These are phyloP conservation scores for Tetrahymena elliotti DNA, from an alignment of 73 alveolate species.

Conservation along the genomic window DNA sequence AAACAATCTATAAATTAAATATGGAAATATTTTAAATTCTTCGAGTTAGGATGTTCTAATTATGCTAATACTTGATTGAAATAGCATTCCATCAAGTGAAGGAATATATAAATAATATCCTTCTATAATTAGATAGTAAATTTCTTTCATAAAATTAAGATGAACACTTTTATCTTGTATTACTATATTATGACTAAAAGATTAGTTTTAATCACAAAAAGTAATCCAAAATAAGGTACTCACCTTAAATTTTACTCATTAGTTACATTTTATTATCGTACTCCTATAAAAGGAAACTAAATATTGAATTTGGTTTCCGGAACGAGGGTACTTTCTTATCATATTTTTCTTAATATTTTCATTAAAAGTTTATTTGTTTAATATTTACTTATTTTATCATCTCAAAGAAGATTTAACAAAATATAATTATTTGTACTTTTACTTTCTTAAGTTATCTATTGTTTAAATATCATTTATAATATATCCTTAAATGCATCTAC, in stretches of 20 bases:
- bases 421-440: too few species aligned
- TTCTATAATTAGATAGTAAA: background rate
- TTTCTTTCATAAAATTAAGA: too few species aligned
- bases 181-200: background rate
- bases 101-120: background rate
- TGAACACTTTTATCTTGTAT: background rate
- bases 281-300: background rate
- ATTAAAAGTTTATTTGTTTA: background rate
- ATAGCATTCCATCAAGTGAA: background rate
- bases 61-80: background rate
- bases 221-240: background rate
- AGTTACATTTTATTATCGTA: background rate
- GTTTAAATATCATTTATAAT: too few species aligned
- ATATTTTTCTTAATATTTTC: background rate
- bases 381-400: background rate
- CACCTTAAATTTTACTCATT: background rate
- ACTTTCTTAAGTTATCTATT: too few species aligned
- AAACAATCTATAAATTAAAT: too few species aligned
- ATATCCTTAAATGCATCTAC: too few species aligned
- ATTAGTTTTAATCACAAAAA: background rate
- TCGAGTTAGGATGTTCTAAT: background rate
- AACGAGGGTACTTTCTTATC: background rate
- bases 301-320: background rate
- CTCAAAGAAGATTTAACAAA: too few species aligned
- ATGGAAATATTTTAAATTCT: background rate